Evolutionary conservation across 306 rosid species (phyloP).

Genomic region (Spatholobus suberectus): DNA sequence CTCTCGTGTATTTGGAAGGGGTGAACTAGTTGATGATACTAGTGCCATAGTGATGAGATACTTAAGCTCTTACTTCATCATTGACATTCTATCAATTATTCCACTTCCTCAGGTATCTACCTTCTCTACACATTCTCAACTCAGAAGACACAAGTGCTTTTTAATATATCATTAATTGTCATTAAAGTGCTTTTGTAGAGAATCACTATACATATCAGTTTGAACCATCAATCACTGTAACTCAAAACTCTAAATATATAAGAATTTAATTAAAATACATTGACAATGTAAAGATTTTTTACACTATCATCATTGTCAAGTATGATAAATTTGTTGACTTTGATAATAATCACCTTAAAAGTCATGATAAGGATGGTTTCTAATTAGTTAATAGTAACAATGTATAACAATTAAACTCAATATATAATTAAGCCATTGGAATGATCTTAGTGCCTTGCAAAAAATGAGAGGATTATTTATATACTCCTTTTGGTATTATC

Average conservation of each 20-base stretch:
- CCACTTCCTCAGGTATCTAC: slow-evolving; percentile 88
- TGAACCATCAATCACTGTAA: neutral
- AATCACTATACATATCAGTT: neutral
- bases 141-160: neutral
- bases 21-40: slow-evolving; percentile 65
- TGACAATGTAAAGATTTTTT: too few relatives aligned
- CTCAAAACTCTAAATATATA: neutral
- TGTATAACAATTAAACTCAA: neutral
- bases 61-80: slow-evolving; percentile 64
- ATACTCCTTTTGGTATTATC: neutral
- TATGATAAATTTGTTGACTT: neutral
- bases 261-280: neutral
- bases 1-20: slow-evolving; percentile 89
- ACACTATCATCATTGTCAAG: too few relatives aligned
- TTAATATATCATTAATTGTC: neutral
- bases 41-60: slow-evolving; percentile 72
- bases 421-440: neutral
- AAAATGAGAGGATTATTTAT: neutral
- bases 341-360: neutral
- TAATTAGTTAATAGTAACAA: neutral
- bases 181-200: neutral
- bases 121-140: neutral
- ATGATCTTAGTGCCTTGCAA: neutral
- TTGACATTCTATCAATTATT: slow-evolving; percentile 81
- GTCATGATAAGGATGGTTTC: neutral